phyloP scores from a whole-genome alignment of 2,329 filamentous ascomycete genomes.

The Monascus ruber region DNA sequence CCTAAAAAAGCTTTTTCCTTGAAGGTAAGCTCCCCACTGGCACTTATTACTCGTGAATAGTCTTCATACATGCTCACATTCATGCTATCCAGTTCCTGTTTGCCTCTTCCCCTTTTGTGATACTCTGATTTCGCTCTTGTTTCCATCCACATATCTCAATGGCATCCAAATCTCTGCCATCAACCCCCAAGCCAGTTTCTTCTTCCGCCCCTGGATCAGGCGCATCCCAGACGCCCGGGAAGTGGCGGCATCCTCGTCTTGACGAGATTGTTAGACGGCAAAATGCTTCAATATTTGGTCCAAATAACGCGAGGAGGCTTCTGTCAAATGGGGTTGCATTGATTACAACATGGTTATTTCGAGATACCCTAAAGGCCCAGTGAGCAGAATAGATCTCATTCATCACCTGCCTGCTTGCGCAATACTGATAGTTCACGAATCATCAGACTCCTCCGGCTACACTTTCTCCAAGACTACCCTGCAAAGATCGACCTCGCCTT shows the following conservation, averaged over 20 bases:
- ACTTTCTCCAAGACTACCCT: conserved; percentile 22
- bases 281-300: conserved; percentile 65
- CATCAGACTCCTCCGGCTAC: conserved; percentile 24
- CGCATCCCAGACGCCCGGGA: conserved; percentile 47
- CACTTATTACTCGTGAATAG: conserved; percentile 1
- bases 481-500: conserved; percentile 35
- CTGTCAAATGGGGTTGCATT: conserved; percentile 54
- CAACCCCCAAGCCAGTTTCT: conserved; percentile 27
- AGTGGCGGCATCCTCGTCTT: conserved; percentile 82
- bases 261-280: conserved; percentile 77
- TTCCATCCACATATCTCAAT: conserved; percentile 11
- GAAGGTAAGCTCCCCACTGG: conserved; percentile 9
- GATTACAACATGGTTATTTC: conserved; percentile 36
- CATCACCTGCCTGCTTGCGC: no score
- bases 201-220: conserved; percentile 15
- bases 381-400: conserved; percentile 11
- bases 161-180: conserved; percentile 28
- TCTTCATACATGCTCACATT: no score
- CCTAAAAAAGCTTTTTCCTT: background rate
- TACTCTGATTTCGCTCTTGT: background rate
- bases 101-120: no score
- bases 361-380: conserved; percentile 27
- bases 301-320: conserved; percentile 62
- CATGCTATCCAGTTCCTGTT: no score
- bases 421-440: no score